Base-by-base conservation (phyloP, 345 rosid genomes). In the Gossypium rotundifolium region DNA sequence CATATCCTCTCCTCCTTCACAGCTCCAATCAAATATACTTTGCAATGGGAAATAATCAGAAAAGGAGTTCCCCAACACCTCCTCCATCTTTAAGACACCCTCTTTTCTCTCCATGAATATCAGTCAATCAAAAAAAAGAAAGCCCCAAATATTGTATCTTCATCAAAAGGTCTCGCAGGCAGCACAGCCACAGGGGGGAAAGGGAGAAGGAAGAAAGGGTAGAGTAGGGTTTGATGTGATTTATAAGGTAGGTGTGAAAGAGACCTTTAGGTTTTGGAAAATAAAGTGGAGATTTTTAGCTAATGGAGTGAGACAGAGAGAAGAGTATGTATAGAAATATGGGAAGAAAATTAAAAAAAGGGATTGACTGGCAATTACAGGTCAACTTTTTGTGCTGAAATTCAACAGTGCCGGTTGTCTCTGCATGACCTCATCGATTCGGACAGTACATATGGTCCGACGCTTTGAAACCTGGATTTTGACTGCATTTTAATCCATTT, bases 281-380 rank as follows among this genome's bases (percentile, higher is more conserved):
- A 76, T 57, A 25, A 42, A 80, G 80, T 57, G 76, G 38, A 59
- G 71, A 74, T 76, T 66, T 70, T 70, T 65, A 54, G 71, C 76
- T 45, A 63, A n/a, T 33, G 18, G 23, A 17, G 77, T 49, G 55
- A 52, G 40, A 33, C 40, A 17, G 65, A 68, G 74, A 60, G 64
- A 27, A 13, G 25, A 57, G 29, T 57, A 57, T 57, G 22, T 20
- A 53, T 33, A 33, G 40, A 0, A 33, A 53, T 53, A 9, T 2
- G 29, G 62, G 62, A 57, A 57, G 29, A 22, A n/a, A 20, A 53
- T 6, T 17, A 53, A 57, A 57, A 57, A 17, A 72, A 59, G 25
- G 13, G 20, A 38, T 46, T 76, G 83, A 93, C 98, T 79, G 98
- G 90, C 52, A 29, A 81, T 77, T 75, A 79, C 51, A 82, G 89